Evolutionary conservation across 306 rosid species (phyloP).

Genomic region (Prunus persica): DNA sequence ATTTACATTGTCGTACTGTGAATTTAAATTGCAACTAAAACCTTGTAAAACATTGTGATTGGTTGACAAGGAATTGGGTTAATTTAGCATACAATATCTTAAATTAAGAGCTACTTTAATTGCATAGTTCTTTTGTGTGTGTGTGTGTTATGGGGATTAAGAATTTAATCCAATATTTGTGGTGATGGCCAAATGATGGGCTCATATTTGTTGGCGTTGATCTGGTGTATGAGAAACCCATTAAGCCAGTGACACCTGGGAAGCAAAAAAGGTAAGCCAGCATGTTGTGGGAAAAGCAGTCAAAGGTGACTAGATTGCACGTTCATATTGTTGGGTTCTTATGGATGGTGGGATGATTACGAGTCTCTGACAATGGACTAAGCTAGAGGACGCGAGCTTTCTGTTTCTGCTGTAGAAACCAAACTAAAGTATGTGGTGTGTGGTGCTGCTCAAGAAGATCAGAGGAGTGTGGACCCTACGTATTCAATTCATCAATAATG

Average conservation of each 20-base stretch:
- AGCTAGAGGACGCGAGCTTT: not conserved
- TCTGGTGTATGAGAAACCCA: not conserved
- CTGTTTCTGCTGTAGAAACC: not conserved
- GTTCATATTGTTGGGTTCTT: not conserved
- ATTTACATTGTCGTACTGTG: not conserved
- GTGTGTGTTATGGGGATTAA: not conserved
- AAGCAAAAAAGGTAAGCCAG: not conserved
- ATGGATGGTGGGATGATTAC: conserved; percentile 1
- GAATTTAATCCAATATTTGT: not conserved
- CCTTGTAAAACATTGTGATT: too few relatives aligned
- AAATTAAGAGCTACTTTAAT: too few relatives aligned
- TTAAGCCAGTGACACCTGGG: not conserved
- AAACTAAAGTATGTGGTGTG: not conserved
- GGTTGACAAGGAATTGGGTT: too few relatives aligned
- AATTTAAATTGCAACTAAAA: not conserved
- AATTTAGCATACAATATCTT: too few relatives aligned
- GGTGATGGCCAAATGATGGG: not conserved
- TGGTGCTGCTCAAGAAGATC: not conserved
- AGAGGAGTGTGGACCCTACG: not conserved
- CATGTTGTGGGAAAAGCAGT: not conserved
- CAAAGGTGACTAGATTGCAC: not conserved
- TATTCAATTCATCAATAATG: not conserved
- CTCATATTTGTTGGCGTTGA: not conserved
- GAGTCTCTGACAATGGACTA: not conserved
- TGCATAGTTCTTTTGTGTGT: too few relatives aligned